These are phyloP conservation scores for Cadophora sp. DNA, from an alignment of 2,329 filamentous ascomycete genomes.

Conservation along the genomic window DNA sequence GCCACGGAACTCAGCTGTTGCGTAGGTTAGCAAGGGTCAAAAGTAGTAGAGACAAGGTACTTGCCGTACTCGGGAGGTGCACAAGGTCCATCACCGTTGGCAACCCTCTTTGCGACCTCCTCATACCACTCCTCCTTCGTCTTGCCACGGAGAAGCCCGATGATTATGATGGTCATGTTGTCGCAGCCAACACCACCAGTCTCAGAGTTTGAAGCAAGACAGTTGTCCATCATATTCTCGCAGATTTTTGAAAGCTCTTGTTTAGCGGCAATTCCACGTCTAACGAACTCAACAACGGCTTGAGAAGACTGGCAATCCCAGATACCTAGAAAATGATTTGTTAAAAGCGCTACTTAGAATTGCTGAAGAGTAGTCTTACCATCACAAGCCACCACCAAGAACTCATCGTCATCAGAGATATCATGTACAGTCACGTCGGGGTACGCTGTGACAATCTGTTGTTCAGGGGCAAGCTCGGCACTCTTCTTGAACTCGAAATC, in stretches of 20 bases:
- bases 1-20: conserved; percentile 81
- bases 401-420: conserved; percentile 91
- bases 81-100: conserved; percentile 96
- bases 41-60: conserved; percentile 34
- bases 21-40: conserved; percentile 39
- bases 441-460: conserved; percentile 97
- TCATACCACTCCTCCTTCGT: conserved; percentile 99
- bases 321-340: conserved; percentile 70
- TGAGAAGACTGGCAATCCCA: conserved; percentile 99
- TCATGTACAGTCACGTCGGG: conserved; percentile 94
- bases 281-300: conserved; percentile 94
- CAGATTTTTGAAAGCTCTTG: conserved; percentile 95
- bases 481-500: conserved; percentile 99
- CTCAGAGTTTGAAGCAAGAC: conserved; percentile 95
- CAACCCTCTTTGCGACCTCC: conserved; percentile 90
- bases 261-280: conserved; percentile 94
- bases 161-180: conserved; percentile 98
- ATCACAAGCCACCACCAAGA: conserved; percentile 90
- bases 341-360: conserved; percentile 15
- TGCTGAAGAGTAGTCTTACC: conserved; percentile 63
- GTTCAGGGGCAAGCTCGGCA: conserved; percentile 93
- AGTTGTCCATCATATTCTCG: conserved; percentile 99
- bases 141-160: conserved; percentile 89
- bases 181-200: conserved; percentile 97
- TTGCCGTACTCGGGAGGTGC: conserved; percentile 99